Evolutionary conservation across 1,284 basidiomycete species (phyloP), one percentile per base, ranked within the genome.

Genomic region (Ustilago xerochloae): DNA sequence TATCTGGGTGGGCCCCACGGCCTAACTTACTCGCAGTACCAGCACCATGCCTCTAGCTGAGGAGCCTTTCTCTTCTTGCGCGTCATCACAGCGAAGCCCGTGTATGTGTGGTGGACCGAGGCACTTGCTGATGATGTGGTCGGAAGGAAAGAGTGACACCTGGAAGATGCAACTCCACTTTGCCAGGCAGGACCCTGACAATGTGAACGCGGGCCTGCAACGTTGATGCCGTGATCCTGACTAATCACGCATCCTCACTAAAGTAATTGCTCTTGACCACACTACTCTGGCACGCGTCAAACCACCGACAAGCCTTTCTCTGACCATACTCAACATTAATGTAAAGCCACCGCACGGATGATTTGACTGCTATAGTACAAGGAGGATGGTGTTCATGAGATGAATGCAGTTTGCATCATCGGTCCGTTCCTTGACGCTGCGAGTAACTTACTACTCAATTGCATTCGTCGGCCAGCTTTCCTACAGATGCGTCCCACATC

Each of bases 21-120:
- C 20, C 30, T 26, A 82, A n/a, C 96, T 85, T 94, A 90, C 87
- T 99, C 96, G 88, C 95, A 97, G 86, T 97, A 97, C 96, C 94
- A 97, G 87, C 93, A 96, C 93, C 93, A 95, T 18, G 93, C 79
- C 52, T 79, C 82, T n/a, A 78, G 72, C 71, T 80, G 79, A 26
- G 79, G 73, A 22, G 77, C 72, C 56, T 78, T 81, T 49, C 70
- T 71, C 72, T 85, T 85, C 74, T 85, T 84, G 71, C 81, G 82
- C 16, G 70, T 72, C 84, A 85, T 85, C 24, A 12, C 33, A 30
- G n/a, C 22, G 18, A 18, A 33, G 4, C 18, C 18, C 20, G 4
- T n/a, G 13, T 15, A 12, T 18, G 46, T 13, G 15, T 24, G 12
- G 2, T 6, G 10, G 35, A n/a, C 7, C 26, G 26, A 26, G 10